Conservation (phyloP, 768 basidiomycete species). For the Auricularia sp. region DNA sequence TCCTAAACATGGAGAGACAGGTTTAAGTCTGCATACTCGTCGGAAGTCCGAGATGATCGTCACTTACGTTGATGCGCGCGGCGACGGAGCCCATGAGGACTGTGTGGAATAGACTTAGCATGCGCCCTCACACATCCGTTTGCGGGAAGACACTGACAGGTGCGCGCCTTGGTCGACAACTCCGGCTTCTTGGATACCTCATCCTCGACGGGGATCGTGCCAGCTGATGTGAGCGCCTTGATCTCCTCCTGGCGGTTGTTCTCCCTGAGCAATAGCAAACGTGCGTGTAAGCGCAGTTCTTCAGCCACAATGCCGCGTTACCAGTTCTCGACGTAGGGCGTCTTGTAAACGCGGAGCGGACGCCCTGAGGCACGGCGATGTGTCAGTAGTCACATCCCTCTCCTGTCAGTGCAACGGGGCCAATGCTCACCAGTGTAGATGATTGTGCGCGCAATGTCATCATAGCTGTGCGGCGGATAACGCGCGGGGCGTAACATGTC, state of each 20-base stretch:
- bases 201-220: slow-evolving; percentile 65
- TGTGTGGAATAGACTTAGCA: slow-evolving; percentile 16
- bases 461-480: slow-evolving; percentile 28
- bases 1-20: slow-evolving; percentile 32
- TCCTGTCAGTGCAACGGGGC: not conserved
- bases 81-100: slow-evolving; percentile 77
- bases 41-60: slow-evolving; percentile 18
- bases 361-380: slow-evolving; percentile 40
- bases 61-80: slow-evolving; percentile 50
- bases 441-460: slow-evolving; percentile 60
- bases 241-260: slow-evolving; percentile 50
- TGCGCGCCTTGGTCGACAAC: slow-evolving; percentile 44
- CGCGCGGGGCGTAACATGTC: not conserved
- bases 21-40: slow-evolving; percentile 22
- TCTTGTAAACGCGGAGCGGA: slow-evolving; percentile 73
- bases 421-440: slow-evolving; percentile 34
- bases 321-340: slow-evolving; percentile 71
- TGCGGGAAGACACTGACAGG: slow-evolving; percentile 35
- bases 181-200: slow-evolving; percentile 64
- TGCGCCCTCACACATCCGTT: slow-evolving; percentile 1
- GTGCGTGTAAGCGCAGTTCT: slow-evolving; percentile 13
- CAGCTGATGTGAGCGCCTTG: slow-evolving; percentile 43
- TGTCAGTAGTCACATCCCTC: slow-evolving; percentile 9
- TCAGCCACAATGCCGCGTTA: slow-evolving; percentile 16
- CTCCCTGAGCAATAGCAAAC: slow-evolving; percentile 38